Evolutionary conservation across 495 filamentous ascomycete species (phyloP).

Genomic region (Amorphotheca resinae): DNA sequence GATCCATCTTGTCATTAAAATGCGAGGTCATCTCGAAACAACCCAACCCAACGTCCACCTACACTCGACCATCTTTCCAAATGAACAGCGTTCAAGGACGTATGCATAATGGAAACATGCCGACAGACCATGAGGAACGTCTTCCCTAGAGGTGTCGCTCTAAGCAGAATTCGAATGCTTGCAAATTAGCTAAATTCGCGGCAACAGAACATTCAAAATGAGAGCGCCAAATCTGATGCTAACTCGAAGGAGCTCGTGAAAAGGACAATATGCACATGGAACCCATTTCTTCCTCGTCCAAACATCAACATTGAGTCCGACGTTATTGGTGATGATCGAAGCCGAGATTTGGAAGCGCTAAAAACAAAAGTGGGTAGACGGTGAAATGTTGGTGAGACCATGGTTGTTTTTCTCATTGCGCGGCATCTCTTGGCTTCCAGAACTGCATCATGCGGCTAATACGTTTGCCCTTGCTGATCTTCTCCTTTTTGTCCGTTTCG

Average conservation of each 20-base stretch:
- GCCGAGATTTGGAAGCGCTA: not conserved
- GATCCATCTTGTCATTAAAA: slow-evolving; percentile 22
- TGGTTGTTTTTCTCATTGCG: not conserved
- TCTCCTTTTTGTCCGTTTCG: slow-evolving; percentile 45
- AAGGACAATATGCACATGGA: slow-evolving; percentile 19
- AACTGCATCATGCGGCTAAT: slow-evolving; percentile 76
- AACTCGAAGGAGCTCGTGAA: not conserved
- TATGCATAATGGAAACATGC: slow-evolving; percentile 2
- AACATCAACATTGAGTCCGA: slow-evolving; percentile 12
- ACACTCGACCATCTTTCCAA: slow-evolving; percentile 14
- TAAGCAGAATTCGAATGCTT: slow-evolving; percentile 9
- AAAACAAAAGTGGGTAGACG: too few species aligned
- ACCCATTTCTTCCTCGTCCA: slow-evolving; percentile 15
- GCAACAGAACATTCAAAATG: slow-evolving; percentile 5
- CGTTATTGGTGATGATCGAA: not conserved
- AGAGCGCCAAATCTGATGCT: slow-evolving; percentile 1
- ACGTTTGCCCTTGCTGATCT: slow-evolving; percentile 57
- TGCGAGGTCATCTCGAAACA: slow-evolving; percentile 8
- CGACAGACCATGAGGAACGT: slow-evolving; percentile 4
- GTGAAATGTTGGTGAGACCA: not conserved
- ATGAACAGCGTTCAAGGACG: slow-evolving; percentile 5
- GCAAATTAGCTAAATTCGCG: slow-evolving; percentile 16
- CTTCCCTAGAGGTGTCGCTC: not conserved
- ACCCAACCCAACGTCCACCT: not conserved
- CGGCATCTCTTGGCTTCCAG: slow-evolving; percentile 31